These are phyloP conservation scores for Yamadazyma buinensis DNA, from an alignment of 1,139 yeast species.

Conservation along the genomic window DNA sequence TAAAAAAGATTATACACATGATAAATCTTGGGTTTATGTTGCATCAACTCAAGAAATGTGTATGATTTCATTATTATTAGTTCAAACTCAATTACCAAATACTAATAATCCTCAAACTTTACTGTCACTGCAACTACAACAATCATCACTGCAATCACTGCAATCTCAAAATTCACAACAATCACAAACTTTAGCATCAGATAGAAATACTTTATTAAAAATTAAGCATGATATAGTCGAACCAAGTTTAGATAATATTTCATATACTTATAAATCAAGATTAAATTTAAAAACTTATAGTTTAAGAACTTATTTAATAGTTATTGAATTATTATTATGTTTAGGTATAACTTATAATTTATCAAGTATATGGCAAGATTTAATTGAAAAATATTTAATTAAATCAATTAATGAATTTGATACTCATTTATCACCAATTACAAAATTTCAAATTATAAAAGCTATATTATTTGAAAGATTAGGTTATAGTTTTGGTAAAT, in stretches of 20 bases:
- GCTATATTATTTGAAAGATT: constrained; percentile 40
- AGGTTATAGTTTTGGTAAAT: constrained; percentile 35
- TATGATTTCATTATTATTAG: constrained; percentile 68
- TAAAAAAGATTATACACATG: constrained; percentile 72
- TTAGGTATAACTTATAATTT: constrained; percentile 35
- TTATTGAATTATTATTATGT: constrained; percentile 53
- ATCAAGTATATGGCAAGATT: constrained; percentile 48
- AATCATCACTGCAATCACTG: not conserved
- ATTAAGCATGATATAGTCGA: constrained; percentile 60
- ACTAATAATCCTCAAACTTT: not conserved
- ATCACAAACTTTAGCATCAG: constrained; percentile 19
- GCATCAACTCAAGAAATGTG: constrained; percentile 90
- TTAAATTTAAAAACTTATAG: constrained; percentile 62
- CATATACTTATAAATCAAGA: constrained; percentile 51
- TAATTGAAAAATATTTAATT: constrained; percentile 43
- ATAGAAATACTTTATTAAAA: constrained; percentile 53
- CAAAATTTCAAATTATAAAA: constrained; percentile 35
- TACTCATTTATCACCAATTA: constrained; percentile 30
- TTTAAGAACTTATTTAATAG: constrained; percentile 41
- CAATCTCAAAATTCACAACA: constrained; percentile 1
- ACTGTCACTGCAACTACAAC: not conserved
- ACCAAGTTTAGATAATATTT: constrained; percentile 63
- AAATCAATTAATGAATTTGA: constrained; percentile 40
- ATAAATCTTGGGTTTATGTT: constrained; percentile 77
- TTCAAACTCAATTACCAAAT: constrained; percentile 42